A percentile compares a stretch with the other conserved stretches of the same genome.
phyloP scores from a whole-genome alignment of 2,329 filamentous ascomycete species.

The Ophiostoma montium region DNA sequence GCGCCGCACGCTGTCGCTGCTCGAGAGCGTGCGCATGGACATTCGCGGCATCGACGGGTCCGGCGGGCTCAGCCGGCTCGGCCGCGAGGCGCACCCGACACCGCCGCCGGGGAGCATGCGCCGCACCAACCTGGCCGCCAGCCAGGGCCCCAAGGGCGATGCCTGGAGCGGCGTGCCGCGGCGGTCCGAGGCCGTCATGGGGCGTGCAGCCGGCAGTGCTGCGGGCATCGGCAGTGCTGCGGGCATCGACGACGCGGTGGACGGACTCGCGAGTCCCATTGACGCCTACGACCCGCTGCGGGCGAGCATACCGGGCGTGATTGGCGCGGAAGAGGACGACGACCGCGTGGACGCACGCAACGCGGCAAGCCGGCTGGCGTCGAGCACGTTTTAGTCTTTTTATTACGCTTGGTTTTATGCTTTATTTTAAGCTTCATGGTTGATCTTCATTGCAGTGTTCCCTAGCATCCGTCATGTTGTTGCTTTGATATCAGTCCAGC shows the following conservation, averaged over 20 bases:
- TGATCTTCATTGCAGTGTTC: background rate
- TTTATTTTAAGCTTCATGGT: slow-evolving; percentile 8
- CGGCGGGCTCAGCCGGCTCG: slow-evolving; percentile 78
- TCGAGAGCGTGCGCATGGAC: slow-evolving; percentile 89
- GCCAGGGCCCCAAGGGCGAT: slow-evolving; percentile 94
- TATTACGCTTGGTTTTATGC: slow-evolving; percentile 12
- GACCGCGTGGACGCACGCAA: slow-evolving; percentile 92
- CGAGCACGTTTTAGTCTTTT: slow-evolving; percentile 69
- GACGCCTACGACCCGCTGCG: slow-evolving; percentile 26
- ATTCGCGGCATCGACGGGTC: slow-evolving; percentile 85
- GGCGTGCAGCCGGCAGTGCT: slow-evolving; percentile 29
- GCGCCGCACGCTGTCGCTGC: slow-evolving; percentile 73
- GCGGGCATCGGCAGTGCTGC: slow-evolving; percentile 15
- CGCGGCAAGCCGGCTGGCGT: slow-evolving; percentile 82
- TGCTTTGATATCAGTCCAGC: too few relatives aligned
- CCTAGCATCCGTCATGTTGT: too few relatives aligned
- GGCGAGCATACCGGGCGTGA: slow-evolving; percentile 38
- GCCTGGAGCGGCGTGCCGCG: slow-evolving; percentile 92
- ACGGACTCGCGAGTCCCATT: slow-evolving; percentile 19
- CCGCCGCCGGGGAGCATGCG: slow-evolving; percentile 43
- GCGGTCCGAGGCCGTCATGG: slow-evolving; percentile 56
- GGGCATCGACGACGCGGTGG: background rate
- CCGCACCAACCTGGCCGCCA: slow-evolving; percentile 65
- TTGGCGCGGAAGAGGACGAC: slow-evolving; percentile 70
- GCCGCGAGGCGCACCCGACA: slow-evolving; percentile 79